Evolutionary conservation across 352 stramenopile species (phyloP).

Genomic region (Phytopythium boreale): DNA sequence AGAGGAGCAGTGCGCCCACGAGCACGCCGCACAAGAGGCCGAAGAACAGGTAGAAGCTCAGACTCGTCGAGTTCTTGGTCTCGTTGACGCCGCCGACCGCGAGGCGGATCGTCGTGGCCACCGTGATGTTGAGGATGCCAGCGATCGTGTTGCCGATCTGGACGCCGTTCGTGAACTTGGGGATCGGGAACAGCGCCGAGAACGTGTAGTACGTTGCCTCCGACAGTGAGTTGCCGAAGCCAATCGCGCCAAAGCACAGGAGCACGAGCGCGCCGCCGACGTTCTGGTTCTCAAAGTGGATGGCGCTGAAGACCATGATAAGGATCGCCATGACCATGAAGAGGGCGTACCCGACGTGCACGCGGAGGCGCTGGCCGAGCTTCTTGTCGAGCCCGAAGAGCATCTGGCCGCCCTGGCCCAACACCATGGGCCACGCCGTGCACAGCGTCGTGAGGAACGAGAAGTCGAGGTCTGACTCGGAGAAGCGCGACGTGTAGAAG

Average conservation of each 20-base stretch:
- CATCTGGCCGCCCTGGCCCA: constrained; percentile 55
- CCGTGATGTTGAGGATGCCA: constrained; percentile 55
- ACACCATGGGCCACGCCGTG: constrained; percentile 58
- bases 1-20: constrained; percentile 39
- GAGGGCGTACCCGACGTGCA: constrained; percentile 46
- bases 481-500: constrained; percentile 48
- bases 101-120: constrained; percentile 30
- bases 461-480: constrained; percentile 48
- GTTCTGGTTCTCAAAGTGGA: constrained; percentile 27
- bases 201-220: constrained; percentile 26
- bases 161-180: constrained; percentile 50
- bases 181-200: constrained; percentile 37
- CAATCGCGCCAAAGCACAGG: constrained; percentile 34
- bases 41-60: too few species aligned
- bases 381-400: constrained; percentile 55
- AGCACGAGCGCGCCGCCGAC: constrained; percentile 35
- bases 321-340: constrained; percentile 52
- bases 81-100: constrained; percentile 39
- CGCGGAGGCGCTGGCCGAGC: constrained; percentile 24
- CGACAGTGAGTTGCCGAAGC: constrained; percentile 36
- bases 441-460: constrained; percentile 62
- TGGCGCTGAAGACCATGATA: constrained; percentile 62
- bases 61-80: constrained; percentile 6
- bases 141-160: constrained; percentile 34
- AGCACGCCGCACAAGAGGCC: constrained; percentile 23